These are phyloP conservation scores for Sclerotiophoma versabilis DNA, from an alignment of 2,329 filamentous ascomycete genomes.

Conservation along the genomic window DNA sequence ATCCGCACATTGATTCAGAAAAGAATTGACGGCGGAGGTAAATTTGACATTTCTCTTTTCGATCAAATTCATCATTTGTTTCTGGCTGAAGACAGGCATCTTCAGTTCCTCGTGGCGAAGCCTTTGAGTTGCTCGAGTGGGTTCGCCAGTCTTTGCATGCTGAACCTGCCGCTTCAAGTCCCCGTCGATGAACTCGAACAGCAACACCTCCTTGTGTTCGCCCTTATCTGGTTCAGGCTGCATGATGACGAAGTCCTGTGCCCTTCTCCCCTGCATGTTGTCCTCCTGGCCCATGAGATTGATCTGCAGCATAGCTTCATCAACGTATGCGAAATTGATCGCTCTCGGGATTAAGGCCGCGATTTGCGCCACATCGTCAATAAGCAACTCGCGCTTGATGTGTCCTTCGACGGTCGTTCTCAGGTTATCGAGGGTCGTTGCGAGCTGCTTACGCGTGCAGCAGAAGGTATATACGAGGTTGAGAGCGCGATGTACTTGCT, in stretches of 20 bases:
- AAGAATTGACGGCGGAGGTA: conserved; percentile 74
- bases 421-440: conserved; percentile 90
- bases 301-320: conserved; percentile 82
- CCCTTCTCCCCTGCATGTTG: conserved; percentile 65
- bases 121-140: conserved; percentile 70
- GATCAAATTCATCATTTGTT: conserved; percentile 87
- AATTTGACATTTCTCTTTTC: conserved; percentile 91
- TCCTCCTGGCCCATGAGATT: conserved; percentile 76
- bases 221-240: conserved; percentile 48
- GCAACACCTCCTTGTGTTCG: conserved; percentile 72
- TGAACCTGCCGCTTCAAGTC: conserved; percentile 84
- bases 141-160: conserved; percentile 75
- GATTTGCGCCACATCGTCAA: conserved; percentile 84
- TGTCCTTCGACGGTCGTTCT: conserved; percentile 84
- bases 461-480: conserved; percentile 96
- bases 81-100: conserved; percentile 92
- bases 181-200: conserved; percentile 92
- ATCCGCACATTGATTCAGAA: conserved; percentile 75
- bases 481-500: conserved; percentile 80
- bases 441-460: conserved; percentile 88
- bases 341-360: conserved; percentile 78
- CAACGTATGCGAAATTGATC: conserved; percentile 85
- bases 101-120: conserved; percentile 81
- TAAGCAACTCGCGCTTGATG: conserved; percentile 70
- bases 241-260: conserved; percentile 53